These are phyloP conservation scores for Metschnikowia lochheadii DNA, from an alignment of 805 yeast genomes.

Conservation along the genomic window DNA sequence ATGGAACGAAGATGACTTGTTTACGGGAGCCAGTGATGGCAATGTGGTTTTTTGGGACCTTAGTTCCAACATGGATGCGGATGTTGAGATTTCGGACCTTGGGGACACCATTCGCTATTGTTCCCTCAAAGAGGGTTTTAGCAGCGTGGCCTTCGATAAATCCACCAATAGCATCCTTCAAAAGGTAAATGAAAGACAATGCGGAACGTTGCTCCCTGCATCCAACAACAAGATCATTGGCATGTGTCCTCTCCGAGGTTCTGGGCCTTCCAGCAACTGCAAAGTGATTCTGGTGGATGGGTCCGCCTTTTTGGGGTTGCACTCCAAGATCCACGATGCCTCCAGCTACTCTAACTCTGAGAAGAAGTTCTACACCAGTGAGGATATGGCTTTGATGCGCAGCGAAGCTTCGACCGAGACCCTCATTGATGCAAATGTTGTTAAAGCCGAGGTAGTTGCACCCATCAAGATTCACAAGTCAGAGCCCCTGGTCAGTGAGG, in stretches of 20 bases:
- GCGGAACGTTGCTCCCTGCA: slow-evolving; percentile 62
- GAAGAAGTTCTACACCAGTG: slow-evolving; percentile 25
- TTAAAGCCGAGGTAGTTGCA: neutral
- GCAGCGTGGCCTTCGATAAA: slow-evolving; percentile 36
- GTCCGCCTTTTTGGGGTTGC: slow-evolving; percentile 54
- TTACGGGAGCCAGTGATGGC: slow-evolving; percentile 63
- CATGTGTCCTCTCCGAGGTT: slow-evolving; percentile 32
- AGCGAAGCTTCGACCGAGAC: slow-evolving; percentile 10
- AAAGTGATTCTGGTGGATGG: slow-evolving; percentile 52
- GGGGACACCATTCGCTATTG: slow-evolving; percentile 26
- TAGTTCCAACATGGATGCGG: slow-evolving; percentile 20
- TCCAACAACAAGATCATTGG: slow-evolving; percentile 48
- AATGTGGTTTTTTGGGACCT: slow-evolving; percentile 66
- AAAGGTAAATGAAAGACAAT: slow-evolving; percentile 42
- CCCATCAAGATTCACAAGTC: neutral
- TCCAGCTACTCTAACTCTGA: slow-evolving; percentile 7
- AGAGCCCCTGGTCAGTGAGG: neutral
- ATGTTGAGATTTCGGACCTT: slow-evolving; percentile 12
- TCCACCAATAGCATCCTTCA: slow-evolving; percentile 29
- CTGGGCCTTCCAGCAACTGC: slow-evolving; percentile 21
- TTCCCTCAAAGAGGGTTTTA: slow-evolving; percentile 44
- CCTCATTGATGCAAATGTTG: slow-evolving; percentile 8
- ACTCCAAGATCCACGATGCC: slow-evolving; percentile 37
- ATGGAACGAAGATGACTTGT: slow-evolving; percentile 55
- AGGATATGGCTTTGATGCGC: slow-evolving; percentile 16